phyloP scores from a whole-genome alignment of 2,329 filamentous ascomycete species.

The Aureobasidium melanogenum region DNA sequence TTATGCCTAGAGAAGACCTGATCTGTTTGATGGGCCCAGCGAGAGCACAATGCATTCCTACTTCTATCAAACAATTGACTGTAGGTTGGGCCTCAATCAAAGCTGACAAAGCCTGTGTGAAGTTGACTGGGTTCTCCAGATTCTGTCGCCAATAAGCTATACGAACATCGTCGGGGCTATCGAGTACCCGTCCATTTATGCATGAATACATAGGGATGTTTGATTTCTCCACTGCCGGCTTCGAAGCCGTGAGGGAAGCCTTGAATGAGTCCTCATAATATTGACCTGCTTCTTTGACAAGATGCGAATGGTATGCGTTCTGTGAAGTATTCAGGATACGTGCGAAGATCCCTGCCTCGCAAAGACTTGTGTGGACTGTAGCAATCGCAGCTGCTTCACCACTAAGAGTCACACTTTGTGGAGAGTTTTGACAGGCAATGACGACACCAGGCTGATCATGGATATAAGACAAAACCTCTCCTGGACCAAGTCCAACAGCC shows the following conservation, averaged over 20 bases:
- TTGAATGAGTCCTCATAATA: background rate
- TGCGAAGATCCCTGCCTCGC: background rate
- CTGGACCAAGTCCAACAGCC: conserved; percentile 19
- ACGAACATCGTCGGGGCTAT: background rate
- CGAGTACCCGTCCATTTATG: background rate
- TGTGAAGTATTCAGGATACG: background rate
- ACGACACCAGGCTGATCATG: background rate
- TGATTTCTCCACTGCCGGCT: background rate
- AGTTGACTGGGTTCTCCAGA: background rate
- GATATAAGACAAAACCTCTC: background rate
- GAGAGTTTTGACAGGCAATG: background rate
- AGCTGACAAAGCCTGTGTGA: background rate
- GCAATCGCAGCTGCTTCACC: background rate
- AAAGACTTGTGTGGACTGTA: background rate
- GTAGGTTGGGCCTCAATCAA: background rate
- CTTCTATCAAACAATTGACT: background rate
- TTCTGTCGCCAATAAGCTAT: background rate
- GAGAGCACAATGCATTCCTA: background rate
- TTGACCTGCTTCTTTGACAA: background rate
- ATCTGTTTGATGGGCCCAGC: background rate
- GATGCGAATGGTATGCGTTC: background rate
- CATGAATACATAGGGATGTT: background rate
- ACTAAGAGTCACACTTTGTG: background rate
- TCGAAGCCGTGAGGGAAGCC: background rate
- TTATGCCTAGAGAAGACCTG: background rate